These are phyloP conservation scores for Penicillium concentricum DNA, from an alignment of 2,329 filamentous ascomycete species.

Conservation along the genomic window DNA sequence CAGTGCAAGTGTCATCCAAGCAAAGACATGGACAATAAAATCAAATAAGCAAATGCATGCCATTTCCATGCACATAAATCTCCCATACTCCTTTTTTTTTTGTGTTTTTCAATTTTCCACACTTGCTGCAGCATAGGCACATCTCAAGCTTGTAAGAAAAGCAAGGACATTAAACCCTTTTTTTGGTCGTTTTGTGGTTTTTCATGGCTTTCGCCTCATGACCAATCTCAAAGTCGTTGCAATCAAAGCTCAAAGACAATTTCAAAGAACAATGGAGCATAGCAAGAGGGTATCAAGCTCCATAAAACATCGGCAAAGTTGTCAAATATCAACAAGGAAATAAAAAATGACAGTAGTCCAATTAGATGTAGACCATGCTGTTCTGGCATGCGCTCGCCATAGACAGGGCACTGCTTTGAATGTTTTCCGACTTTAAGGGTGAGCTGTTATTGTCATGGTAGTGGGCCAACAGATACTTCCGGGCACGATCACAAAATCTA, in stretches of 20 bases:
- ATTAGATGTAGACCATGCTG: conserved; percentile 8
- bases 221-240: not conserved
- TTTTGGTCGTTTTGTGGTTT: not conserved
- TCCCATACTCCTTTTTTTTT: not conserved
- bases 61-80: not conserved
- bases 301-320: not conserved
- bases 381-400: not conserved
- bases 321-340: not conserved
- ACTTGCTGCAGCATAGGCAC: not conserved
- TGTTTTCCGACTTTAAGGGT: fast-evolving
- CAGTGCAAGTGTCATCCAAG: not conserved
- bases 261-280: not conserved
- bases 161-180: not conserved
- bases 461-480: conserved; percentile 16
- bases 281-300: not conserved
- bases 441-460: not conserved
- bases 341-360: not conserved
- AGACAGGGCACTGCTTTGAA: not conserved
- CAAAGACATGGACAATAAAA: not conserved
- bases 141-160: not conserved
- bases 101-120: not conserved
- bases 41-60: not conserved
- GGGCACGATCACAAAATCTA: conserved; percentile 22
- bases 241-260: not conserved
- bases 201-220: not conserved